Evolutionary conservation across 2,329 filamentous ascomycete genomes (phyloP), one percentile per base, ranked within the genome.

Genomic region (Trichoderma citrinoviride): DNA sequence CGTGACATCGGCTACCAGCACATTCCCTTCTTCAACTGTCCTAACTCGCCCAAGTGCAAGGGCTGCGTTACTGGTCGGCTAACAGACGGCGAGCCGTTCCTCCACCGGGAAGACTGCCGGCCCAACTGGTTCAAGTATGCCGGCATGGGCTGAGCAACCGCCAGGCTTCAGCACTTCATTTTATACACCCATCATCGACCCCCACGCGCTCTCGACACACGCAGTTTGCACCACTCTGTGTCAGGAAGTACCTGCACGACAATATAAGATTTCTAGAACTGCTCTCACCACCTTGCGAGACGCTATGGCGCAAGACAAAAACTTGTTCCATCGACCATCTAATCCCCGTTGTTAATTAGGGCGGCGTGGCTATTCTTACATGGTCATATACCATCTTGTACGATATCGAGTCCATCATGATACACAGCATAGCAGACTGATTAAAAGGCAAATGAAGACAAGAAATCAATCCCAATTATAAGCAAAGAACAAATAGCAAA

Each of bases 1-100:
- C 93, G 94, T 61, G 95, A 99, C 76, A 98, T 99, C 70, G 95
- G 95, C 65, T 99, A 99, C 80, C 93, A 97, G 73, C 95, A 99
- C 72, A 93, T 98, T 61, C 95, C 95, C 52, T 99, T 96, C 81
- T 97, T 96, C 84, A 99, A 99, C 81, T 99, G 95, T 75, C 95
- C 95, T 68, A 98, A 97, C 79, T 96, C 90, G 61, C 91, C 92
- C 56, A 98, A 98, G 78, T 98, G 94, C 76, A 89, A 85, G 70
- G 92, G 91, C 69, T 98, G 94, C 76, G 85, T 88, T n/a, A 86
- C 91, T 0, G 95, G 94, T 56, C 87, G 90, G 66, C 90, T 97
- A 73, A 97, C 92, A 27, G 93, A 96, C 69, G 95, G 95, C 68
- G 93, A 93, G 73, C 81, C 87, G 33, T 97, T 88, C 83, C 81